A percentile compares a stretch with the other conserved stretches of the same genome.
Evolutionary conservation across 345 rosid genomes (phyloP).

Genomic region (Physaria fendleri): DNA sequence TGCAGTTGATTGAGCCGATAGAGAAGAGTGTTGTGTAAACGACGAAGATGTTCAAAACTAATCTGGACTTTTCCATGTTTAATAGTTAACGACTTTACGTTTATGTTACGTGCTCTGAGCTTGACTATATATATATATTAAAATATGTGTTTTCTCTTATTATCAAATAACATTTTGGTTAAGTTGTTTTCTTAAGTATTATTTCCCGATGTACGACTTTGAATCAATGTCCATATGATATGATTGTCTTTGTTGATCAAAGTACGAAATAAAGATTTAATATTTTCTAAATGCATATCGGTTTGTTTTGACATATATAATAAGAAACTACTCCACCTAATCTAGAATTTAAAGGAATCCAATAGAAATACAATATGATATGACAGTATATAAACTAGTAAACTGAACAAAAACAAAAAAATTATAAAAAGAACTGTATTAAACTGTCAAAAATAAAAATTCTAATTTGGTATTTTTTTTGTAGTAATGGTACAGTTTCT

Average conservation of each 20-base stretch:
- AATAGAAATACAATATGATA: no score
- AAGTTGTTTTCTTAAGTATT: background rate
- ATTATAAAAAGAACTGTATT: no score
- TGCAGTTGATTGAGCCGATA: background rate
- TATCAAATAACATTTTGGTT: background rate
- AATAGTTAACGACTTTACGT: background rate
- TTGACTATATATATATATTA: background rate
- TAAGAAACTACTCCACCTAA: no score
- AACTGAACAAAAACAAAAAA: no score
- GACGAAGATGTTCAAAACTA: background rate
- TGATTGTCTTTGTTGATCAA: background rate
- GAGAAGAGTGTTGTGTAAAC: background rate
- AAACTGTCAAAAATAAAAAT: no score
- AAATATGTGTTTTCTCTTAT: background rate
- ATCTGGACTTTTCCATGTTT: background rate
- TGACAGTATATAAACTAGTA: no score
- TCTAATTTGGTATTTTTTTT: no score
- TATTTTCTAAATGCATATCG: background rate
- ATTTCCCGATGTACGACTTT: constrained; percentile 3
- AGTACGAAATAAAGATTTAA: no score
- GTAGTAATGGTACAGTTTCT: no score
- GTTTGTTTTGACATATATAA: background rate
- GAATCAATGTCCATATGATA: background rate
- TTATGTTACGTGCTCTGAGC: background rate
- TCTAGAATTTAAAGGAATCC: no score